These are phyloP conservation scores for Bimuria novae-zelandiae DNA, from an alignment of 2,329 filamentous ascomycete genomes.

Conservation along the genomic window DNA sequence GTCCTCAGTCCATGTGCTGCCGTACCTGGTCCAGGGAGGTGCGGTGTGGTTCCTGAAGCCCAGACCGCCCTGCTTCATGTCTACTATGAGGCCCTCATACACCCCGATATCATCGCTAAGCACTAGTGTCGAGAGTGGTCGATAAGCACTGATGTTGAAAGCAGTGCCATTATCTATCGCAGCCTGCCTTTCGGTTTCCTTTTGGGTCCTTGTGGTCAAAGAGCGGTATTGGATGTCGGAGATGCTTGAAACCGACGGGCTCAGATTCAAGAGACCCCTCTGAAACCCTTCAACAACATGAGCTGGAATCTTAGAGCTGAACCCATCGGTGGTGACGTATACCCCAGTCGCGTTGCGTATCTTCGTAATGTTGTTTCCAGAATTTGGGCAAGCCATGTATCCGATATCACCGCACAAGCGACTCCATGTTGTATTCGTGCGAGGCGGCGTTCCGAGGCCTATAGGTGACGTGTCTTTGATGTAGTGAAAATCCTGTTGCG, in stretches of 20 bases:
- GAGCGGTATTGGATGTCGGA: slow-evolving; percentile 51
- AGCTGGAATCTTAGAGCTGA: slow-evolving; percentile 43
- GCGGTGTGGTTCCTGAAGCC: slow-evolving; percentile 54
- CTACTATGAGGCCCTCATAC: slow-evolving; percentile 52
- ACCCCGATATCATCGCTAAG: slow-evolving; percentile 39
- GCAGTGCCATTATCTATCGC: slow-evolving; percentile 33
- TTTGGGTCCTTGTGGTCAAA: slow-evolving; percentile 15
- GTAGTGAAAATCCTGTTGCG: slow-evolving; percentile 44
- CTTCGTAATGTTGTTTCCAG: background rate
- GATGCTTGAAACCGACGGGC: slow-evolving; percentile 47
- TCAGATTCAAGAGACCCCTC: slow-evolving; percentile 38
- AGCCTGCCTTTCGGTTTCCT: slow-evolving; percentile 11
- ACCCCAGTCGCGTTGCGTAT: background rate
- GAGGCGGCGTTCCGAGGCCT: slow-evolving; percentile 18
- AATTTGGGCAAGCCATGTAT: background rate
- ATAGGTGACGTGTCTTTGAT: slow-evolving; percentile 45
- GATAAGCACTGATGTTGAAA: slow-evolving; percentile 40
- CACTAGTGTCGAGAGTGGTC: slow-evolving; percentile 37
- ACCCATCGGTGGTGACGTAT: slow-evolving; percentile 17
- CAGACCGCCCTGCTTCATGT: slow-evolving; percentile 48
- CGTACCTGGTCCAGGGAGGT: slow-evolving; percentile 40
- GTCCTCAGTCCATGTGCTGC: slow-evolving; percentile 53
- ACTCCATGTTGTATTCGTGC: slow-evolving; percentile 7
- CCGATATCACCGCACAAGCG: slow-evolving; percentile 5
- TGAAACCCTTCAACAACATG: slow-evolving; percentile 45